phyloP scores from a whole-genome alignment of 768 basidiomycete species.

The Boletellus ananas region DNA sequence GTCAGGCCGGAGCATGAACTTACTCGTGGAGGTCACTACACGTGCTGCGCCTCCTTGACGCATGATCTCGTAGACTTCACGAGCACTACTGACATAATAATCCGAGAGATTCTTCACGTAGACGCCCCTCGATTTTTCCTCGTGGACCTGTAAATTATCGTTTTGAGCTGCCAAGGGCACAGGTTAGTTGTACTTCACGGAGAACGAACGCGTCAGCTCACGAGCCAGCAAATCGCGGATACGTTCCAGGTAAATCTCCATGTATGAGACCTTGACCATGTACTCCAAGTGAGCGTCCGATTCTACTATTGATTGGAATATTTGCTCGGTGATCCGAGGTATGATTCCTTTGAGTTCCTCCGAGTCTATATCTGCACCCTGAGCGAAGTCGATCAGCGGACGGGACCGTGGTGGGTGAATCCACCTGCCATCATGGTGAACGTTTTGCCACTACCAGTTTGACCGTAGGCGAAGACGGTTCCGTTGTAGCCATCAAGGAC shows the following conservation, averaged over 20 bases:
- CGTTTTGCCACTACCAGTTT: slow-evolving; percentile 95
- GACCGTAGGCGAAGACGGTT: slow-evolving; percentile 96
- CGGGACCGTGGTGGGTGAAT: slow-evolving; percentile 2
- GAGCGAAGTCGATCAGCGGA: slow-evolving; percentile 6
- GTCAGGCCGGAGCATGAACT: slow-evolving; percentile 29
- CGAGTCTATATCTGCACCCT: slow-evolving; percentile 98
- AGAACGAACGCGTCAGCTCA: slow-evolving; percentile 40
- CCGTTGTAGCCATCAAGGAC: slow-evolving; percentile 99
- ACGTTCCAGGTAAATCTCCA: slow-evolving; percentile 98
- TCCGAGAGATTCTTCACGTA: slow-evolving; percentile 98
- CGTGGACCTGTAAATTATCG: slow-evolving; percentile 97
- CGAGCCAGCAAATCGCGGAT: slow-evolving; percentile 94
- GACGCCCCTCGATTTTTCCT: slow-evolving; percentile 95
- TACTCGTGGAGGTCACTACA: slow-evolving; percentile 92
- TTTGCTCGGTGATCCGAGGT: slow-evolving; percentile 97
- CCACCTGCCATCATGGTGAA: slow-evolving; percentile 94
- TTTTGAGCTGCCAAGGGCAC: slow-evolving; percentile 67
- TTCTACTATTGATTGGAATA: slow-evolving; percentile 95
- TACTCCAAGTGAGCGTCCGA: slow-evolving; percentile 96
- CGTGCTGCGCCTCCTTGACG: slow-evolving; percentile 89
- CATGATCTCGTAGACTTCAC: slow-evolving; percentile 99
- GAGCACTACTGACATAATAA: slow-evolving; percentile 94
- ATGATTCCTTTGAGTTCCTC: slow-evolving; percentile 94
- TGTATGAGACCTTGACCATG: slow-evolving; percentile 98
- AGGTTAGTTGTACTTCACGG: slow-evolving; percentile 4